Percentiles rank a stretch among this genome's conserved stretches.
These are phyloP conservation scores for Aspergillus fumigatus DNA, from an alignment of 2,329 filamentous ascomycete species.

Conservation along the genomic window DNA sequence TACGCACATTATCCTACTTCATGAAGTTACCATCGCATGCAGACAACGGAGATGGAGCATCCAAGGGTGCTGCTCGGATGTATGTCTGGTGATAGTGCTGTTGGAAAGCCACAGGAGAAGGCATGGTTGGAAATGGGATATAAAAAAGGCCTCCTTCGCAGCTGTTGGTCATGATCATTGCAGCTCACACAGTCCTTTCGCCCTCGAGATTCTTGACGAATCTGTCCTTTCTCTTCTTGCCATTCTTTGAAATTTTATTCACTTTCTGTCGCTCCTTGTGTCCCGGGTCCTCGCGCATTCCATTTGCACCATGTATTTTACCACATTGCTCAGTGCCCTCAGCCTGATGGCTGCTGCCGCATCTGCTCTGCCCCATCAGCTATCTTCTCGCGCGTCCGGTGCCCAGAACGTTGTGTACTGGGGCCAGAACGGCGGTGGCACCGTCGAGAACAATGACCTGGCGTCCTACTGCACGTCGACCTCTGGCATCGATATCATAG, in stretches of 20 bases:
- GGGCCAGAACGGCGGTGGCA: conserved; percentile 28
- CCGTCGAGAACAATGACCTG: conserved; percentile 26
- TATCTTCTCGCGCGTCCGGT: neutral
- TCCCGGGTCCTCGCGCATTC: no score
- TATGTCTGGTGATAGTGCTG: neutral
- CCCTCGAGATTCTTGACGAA: neutral
- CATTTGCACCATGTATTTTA: neutral
- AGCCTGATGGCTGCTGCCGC: neutral
- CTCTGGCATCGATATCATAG: conserved; percentile 42
- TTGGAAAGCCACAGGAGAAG: neutral
- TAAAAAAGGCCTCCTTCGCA: neutral
- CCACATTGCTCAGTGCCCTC: neutral
- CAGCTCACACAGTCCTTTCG: neutral
- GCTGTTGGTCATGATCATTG: neutral
- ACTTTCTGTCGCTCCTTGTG: neutral
- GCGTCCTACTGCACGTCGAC: conserved; percentile 34
- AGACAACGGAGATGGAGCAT: neutral
- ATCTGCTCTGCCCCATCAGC: neutral
- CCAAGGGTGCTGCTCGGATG: neutral
- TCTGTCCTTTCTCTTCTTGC: neutral
- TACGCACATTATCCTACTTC: neutral
- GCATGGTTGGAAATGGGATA: neutral
- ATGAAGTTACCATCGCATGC: neutral
- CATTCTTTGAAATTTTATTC: neutral
- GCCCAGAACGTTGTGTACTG: conserved; percentile 33